Percentiles rank a stretch among this genome's conserved stretches.
phyloP scores from a whole-genome alignment of 108 stramenopile genomes.

The Epipyxis sp. region DNA sequence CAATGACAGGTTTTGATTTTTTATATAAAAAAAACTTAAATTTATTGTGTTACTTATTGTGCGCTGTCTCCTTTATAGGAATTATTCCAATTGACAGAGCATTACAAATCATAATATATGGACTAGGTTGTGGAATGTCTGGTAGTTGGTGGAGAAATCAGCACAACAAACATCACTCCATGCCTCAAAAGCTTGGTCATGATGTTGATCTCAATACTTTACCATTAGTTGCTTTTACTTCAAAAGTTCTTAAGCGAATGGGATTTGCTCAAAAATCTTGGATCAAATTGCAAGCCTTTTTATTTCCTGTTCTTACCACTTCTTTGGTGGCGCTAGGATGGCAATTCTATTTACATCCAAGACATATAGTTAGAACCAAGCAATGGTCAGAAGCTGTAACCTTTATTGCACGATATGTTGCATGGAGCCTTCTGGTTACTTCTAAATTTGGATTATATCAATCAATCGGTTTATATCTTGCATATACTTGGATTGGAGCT shows the following conservation, averaged over 20 bases:
- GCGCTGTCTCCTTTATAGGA: background rate
- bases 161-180: conserved; percentile 29
- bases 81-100: conserved; percentile 28
- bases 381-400: background rate
- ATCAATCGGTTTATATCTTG: conserved; percentile 6
- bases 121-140: conserved; percentile 37
- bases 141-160: conserved; percentile 19
- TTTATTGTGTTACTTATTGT: background rate
- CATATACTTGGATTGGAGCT: conserved; percentile 30
- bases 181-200: conserved; percentile 30
- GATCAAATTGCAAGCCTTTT: conserved; percentile 27
- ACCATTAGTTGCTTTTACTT: conserved; percentile 26
- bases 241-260: background rate
- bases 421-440: conserved; percentile 20
- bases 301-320: conserved; percentile 35
- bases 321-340: conserved; percentile 37
- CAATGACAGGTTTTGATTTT: conserved; percentile 21
- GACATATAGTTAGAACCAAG: conserved; percentile 35
- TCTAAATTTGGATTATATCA: background rate
- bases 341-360: conserved; percentile 41
- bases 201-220: conserved; percentile 32
- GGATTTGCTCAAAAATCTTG: conserved; percentile 26
- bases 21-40: background rate
- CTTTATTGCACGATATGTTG: conserved; percentile 31
- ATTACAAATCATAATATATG: conserved; percentile 35